A percentile compares a stretch with the other conserved stretches of the same genome.
phyloP scores from a whole-genome alignment of 2,329 filamentous ascomycete genomes.

The Macrophomina tecta region DNA sequence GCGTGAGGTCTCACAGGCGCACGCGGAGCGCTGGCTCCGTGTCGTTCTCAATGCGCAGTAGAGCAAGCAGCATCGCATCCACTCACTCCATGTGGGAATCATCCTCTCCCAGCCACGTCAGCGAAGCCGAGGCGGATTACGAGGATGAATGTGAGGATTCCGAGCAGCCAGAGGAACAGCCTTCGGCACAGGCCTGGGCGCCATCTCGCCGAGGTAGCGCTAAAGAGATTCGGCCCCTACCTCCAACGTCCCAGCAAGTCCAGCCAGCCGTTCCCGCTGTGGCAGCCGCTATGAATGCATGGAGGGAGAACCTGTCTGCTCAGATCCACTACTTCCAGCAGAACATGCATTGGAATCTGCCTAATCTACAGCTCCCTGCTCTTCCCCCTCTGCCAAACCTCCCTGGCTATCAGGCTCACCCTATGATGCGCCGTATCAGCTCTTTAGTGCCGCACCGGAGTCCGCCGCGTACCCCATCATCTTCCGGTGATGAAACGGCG shows the following conservation, averaged over 20 bases:
- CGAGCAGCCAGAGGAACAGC: constrained; percentile 13
- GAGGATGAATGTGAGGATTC: constrained; percentile 27
- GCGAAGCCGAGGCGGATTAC: constrained; percentile 24
- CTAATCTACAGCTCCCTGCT: constrained; percentile 56
- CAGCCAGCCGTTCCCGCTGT: constrained; percentile 13
- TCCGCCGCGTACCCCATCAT: constrained; percentile 44
- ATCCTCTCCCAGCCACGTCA: constrained; percentile 24
- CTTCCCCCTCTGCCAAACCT: constrained; percentile 59
- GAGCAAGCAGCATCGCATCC: constrained; percentile 70
- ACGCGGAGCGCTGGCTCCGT: constrained; percentile 65
- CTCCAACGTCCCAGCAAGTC: not conserved
- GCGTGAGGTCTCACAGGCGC: constrained; percentile 66
- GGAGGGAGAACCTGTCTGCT: constrained; percentile 65
- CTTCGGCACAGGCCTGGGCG: constrained; percentile 16
- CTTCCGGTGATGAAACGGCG: constrained; percentile 45
- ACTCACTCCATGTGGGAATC: constrained; percentile 71
- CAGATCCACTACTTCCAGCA: constrained; percentile 81
- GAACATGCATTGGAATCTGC: constrained; percentile 69
- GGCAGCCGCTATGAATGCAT: constrained; percentile 67
- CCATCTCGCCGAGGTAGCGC: constrained; percentile 24
- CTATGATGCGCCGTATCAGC: constrained; percentile 74
- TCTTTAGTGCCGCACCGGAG: constrained; percentile 73
- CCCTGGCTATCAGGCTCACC: constrained; percentile 73
- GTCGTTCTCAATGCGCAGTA: constrained; percentile 63
- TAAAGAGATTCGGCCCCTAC: not conserved